Conservation (phyloP, 2,329 filamentous ascomycete genomes). For the Emericellopsis cladophorae region DNA sequence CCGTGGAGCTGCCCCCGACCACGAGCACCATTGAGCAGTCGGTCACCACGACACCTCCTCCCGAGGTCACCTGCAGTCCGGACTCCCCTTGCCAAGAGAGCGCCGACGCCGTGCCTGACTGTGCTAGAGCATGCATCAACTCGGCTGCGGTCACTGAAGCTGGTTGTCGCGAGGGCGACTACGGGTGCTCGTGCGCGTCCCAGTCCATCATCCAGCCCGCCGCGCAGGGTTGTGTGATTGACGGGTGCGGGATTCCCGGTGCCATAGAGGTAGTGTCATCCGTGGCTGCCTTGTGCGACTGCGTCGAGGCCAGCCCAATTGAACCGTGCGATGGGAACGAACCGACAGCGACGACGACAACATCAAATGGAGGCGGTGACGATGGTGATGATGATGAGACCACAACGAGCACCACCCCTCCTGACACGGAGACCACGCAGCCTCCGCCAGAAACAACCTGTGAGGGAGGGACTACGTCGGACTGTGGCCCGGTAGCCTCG, state of each 20-base stretch:
- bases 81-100: slow-evolving; percentile 11
- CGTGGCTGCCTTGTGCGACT: slow-evolving; percentile 10
- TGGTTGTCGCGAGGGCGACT: slow-evolving; percentile 9
- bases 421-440: background rate
- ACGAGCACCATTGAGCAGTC: background rate
- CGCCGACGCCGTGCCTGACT: slow-evolving; percentile 10
- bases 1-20: slow-evolving; percentile 1
- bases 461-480: slow-evolving; percentile 3
- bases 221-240: slow-evolving; percentile 10
- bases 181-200: slow-evolving; percentile 11
- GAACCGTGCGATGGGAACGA: slow-evolving; percentile 6
- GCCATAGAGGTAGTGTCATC: slow-evolving; percentile 9
- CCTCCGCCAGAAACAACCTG: slow-evolving; percentile 3
- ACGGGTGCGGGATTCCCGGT: slow-evolving; percentile 6
- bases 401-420: background rate
- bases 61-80: slow-evolving; percentile 6
- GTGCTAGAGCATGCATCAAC: slow-evolving; percentile 11
- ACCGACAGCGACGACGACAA: background rate
- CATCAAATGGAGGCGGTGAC: background rate
- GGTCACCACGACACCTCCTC: slow-evolving; percentile 1
- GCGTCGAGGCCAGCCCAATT: slow-evolving; percentile 10
- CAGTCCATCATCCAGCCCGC: slow-evolving; percentile 8
- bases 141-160: slow-evolving; percentile 11
- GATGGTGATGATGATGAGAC: background rate
- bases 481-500: slow-evolving; percentile 9